Evolutionary conservation across 495 filamentous ascomycete species (phyloP).

Genomic region (Astrocystis sublimbata): DNA sequence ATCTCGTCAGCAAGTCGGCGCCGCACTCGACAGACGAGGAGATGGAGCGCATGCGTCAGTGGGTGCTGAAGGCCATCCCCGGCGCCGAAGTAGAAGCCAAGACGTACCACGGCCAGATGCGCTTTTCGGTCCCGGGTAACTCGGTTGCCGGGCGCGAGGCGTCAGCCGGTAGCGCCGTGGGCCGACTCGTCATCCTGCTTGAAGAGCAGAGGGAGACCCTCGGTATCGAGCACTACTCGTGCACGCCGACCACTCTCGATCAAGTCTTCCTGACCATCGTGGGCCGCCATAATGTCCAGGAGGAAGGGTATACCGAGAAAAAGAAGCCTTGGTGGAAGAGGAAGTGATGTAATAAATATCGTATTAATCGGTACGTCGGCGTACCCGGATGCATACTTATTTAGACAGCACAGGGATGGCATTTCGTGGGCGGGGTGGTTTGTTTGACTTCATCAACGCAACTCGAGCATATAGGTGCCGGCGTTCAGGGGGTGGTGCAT

Average conservation of each 20-base stretch:
- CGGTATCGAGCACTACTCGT: constrained; percentile 76
- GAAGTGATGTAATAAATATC: neutral
- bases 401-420: too few relatives aligned
- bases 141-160: constrained; percentile 21
- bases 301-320: constrained; percentile 65
- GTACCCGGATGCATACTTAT: too few relatives aligned
- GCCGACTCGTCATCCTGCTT: constrained; percentile 66
- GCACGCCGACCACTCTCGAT: constrained; percentile 79
- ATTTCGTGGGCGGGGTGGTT: too few relatives aligned
- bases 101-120: constrained; percentile 78
- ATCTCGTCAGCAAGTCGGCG: constrained; percentile 71
- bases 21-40: constrained; percentile 67
- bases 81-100: constrained; percentile 67
- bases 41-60: constrained; percentile 61
- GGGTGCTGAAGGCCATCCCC: constrained; percentile 59
- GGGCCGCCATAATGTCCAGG: constrained; percentile 69
- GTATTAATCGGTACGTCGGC: neutral
- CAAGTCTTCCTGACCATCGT: constrained; percentile 87
- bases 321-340: constrained; percentile 30
- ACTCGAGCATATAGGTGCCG: too few relatives aligned
- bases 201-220: constrained; percentile 66
- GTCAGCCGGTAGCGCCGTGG: constrained; percentile 46
- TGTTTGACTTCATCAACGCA: too few relatives aligned
- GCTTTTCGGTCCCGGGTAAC: constrained; percentile 67
- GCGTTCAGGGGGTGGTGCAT: too few relatives aligned